These are phyloP conservation scores for Beauveria caledonica DNA, from an alignment of 2,329 filamentous ascomycete species.

Conservation along the genomic window DNA sequence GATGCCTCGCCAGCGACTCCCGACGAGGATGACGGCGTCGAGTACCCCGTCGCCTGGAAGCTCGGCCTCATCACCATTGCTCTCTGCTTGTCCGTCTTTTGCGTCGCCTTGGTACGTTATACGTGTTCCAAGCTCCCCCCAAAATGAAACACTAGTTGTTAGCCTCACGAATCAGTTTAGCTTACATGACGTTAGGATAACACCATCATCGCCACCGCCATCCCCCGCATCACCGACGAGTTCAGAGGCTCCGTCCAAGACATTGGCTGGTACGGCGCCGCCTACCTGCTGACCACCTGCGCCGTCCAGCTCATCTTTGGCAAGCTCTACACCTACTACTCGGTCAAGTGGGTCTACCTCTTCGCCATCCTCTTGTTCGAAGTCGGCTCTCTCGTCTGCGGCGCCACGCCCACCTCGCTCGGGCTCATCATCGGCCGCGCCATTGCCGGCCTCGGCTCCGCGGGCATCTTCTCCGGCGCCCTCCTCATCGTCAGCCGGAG, in stretches of 20 bases:
- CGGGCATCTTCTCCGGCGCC: constrained; percentile 39
- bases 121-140: constrained; percentile 14
- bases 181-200: constrained; percentile 19
- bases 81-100: constrained; percentile 12
- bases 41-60: constrained; percentile 18
- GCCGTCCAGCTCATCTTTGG: constrained; percentile 43
- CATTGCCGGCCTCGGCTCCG: constrained; percentile 22
- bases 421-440: constrained; percentile 16
- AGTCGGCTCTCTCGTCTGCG: constrained; percentile 27
- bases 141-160: too few species aligned
- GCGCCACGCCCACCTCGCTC: constrained; percentile 14
- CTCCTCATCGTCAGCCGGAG: constrained; percentile 23
- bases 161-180: too few species aligned
- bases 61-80: constrained; percentile 11
- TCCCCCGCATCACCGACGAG: constrained; percentile 27
- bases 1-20: not conserved
- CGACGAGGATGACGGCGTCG: constrained; percentile 22
- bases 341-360: constrained; percentile 37
- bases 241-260: constrained; percentile 30
- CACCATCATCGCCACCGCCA: constrained; percentile 31
- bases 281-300: constrained; percentile 39
- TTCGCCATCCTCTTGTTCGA: constrained; percentile 26
- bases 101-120: constrained; percentile 17
- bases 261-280: constrained; percentile 38
- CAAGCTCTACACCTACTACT: constrained; percentile 42